Percentiles rank a stretch among this genome's conserved stretches.
These are phyloP conservation scores for Blastobotrys muscicola DNA, from an alignment of 805 yeast species.

Conservation along the genomic window DNA sequence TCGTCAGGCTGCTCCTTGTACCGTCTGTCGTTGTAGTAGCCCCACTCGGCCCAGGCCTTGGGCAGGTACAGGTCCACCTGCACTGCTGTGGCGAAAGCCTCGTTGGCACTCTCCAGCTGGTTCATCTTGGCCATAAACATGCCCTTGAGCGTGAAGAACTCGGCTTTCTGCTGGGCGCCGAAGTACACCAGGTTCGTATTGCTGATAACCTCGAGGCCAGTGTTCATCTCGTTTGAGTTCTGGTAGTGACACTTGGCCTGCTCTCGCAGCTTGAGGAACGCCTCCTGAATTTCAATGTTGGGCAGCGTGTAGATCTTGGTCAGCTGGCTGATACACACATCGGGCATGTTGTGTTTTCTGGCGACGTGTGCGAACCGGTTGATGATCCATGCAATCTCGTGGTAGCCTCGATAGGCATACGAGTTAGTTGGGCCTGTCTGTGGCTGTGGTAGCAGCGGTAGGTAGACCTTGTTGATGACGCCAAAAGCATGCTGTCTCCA, in stretches of 20 bases:
- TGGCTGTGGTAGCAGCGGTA: constrained; percentile 81
- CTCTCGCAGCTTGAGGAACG: constrained; percentile 87
- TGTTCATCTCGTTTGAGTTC: constrained; percentile 79
- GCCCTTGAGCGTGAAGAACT: constrained; percentile 93
- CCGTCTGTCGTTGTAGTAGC: constrained; percentile 82
- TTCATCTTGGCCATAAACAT: constrained; percentile 91
- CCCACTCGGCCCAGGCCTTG: constrained; percentile 99
- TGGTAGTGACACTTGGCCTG: constrained; percentile 97
- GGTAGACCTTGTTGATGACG: constrained; percentile 86
- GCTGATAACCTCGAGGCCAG: constrained; percentile 94
- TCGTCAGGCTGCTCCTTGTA: constrained; percentile 77
- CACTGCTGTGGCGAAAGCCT: constrained; percentile 96
- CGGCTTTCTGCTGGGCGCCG: constrained; percentile 97
- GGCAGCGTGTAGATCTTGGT: constrained; percentile 93
- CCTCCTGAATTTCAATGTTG: constrained; percentile 96
- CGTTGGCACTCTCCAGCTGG: constrained; percentile 91
- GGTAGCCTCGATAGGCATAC: constrained; percentile 94
- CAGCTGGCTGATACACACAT: constrained; percentile 86
- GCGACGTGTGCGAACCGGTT: constrained; percentile 98
- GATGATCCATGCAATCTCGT: constrained; percentile 98
- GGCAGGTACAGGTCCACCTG: constrained; percentile 90
- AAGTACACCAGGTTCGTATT: constrained; percentile 93
- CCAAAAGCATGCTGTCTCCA: constrained; percentile 99
- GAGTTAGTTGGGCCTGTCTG: constrained; percentile 73
- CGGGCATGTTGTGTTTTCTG: constrained; percentile 91